A percentile compares a stretch with the other conserved stretches of the same genome.
Conservation (phyloP, 1,284 basidiomycete genomes). For the Cutaneotrichosporon daszewskae region DNA sequence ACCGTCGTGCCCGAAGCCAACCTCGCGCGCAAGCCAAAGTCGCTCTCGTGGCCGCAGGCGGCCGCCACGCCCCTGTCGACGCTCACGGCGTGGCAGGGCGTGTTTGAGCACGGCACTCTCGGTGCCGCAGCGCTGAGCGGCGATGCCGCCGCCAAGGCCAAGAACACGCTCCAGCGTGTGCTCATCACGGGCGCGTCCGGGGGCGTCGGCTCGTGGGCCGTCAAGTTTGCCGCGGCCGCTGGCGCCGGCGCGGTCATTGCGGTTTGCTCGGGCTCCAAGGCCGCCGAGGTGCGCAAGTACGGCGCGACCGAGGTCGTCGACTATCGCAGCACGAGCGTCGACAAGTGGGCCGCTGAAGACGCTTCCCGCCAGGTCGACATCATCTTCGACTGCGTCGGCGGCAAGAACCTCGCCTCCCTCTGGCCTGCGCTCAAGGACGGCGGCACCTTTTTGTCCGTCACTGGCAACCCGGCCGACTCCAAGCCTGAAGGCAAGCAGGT, state of each 20-base stretch:
- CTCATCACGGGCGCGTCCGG: slow-evolving; percentile 10
- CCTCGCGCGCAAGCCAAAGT: slow-evolving; percentile 10
- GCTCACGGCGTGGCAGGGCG: slow-evolving; percentile 14
- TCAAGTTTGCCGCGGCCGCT: slow-evolving; percentile 3
- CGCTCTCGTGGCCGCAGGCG: slow-evolving; percentile 10
- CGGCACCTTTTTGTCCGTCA: slow-evolving; percentile 10
- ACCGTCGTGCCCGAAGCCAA: slow-evolving; percentile 6
- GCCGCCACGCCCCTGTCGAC: slow-evolving; percentile 10
- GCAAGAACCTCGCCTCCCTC: slow-evolving; percentile 1
- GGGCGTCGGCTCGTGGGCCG: slow-evolving; percentile 9
- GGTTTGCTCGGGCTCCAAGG: neutral
- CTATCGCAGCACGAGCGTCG: slow-evolving; percentile 1
- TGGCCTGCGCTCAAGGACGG: slow-evolving; percentile 11
- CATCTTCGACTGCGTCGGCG: slow-evolving; percentile 13
- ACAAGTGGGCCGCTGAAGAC: slow-evolving; percentile 2
- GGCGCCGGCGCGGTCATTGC: slow-evolving; percentile 8
- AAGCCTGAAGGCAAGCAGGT: slow-evolving; percentile 3
- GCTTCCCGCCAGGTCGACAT: slow-evolving; percentile 2
- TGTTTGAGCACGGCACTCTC: slow-evolving; percentile 11
- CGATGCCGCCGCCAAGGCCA: neutral
- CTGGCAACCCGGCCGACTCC: slow-evolving; percentile 1
- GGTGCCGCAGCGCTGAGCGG: neutral
- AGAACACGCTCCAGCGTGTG: slow-evolving; percentile 1
- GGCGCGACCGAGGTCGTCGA: slow-evolving; percentile 10
- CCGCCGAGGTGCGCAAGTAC: neutral